Evolutionary conservation across 2,329 filamentous ascomycete genomes (phyloP).

Genomic region (Orbilia blumenaviensis): DNA sequence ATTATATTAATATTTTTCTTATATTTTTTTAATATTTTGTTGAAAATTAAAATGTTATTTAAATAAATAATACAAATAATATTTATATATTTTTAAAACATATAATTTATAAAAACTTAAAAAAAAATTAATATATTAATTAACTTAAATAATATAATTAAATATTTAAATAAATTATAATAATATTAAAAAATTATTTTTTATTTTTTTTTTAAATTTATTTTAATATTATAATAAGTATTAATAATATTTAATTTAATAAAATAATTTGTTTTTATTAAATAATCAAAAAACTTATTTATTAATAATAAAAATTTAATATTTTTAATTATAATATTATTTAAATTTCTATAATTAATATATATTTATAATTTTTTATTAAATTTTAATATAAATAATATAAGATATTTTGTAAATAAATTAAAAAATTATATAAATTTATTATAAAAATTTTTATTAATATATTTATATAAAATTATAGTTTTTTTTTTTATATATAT

Average conservation of each 20-base stretch:
- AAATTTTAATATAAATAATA: background rate
- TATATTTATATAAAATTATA: background rate
- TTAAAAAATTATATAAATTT: background rate
- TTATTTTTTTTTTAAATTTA: background rate
- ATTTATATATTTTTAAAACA: no score
- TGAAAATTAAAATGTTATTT: no score
- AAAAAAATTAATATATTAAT: no score
- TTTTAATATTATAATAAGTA: background rate
- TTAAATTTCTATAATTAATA: background rate
- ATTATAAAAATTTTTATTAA: constrained; percentile 6
- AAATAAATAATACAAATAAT: no score
- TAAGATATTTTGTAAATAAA: background rate
- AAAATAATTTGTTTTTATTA: background rate
- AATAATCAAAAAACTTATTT: background rate
- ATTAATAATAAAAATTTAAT: no score
- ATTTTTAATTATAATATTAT: no score
- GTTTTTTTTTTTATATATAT: constrained; percentile 5
- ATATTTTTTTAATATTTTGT: no score
- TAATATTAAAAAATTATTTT: no score
- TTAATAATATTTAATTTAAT: constrained; percentile 10
- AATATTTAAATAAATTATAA: no score
- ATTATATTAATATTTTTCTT: no score
- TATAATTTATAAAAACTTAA: no score
- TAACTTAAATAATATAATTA: no score
- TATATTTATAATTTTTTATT: background rate